Conservation (phyloP, 2,329 filamentous ascomycete genomes). For the Diplodia sapinea region DNA sequence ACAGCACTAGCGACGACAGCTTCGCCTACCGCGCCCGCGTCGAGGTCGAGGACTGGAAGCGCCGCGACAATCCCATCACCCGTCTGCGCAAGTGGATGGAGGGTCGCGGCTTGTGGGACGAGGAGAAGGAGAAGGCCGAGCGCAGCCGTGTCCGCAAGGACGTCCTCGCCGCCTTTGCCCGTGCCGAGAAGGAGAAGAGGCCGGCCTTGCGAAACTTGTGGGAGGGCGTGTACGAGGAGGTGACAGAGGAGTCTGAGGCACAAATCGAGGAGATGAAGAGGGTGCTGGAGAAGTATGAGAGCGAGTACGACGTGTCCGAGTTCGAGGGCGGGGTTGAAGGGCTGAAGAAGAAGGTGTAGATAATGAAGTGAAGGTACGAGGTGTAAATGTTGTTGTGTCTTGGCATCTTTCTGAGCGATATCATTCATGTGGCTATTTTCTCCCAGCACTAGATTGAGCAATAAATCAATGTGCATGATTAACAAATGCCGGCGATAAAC, state of each 20-base stretch:
- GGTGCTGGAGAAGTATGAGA: conserved; percentile 84
- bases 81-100: conserved; percentile 91
- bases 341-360: conserved; percentile 50
- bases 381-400: not conserved
- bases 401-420: not conserved
- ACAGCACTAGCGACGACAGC: conserved; percentile 95
- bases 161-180: conserved; percentile 81
- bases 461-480: not conserved
- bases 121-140: conserved; percentile 76
- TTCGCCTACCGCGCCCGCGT: conserved; percentile 93
- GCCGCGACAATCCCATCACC: conserved; percentile 86
- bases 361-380: not conserved
- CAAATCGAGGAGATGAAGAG: conserved; percentile 79
- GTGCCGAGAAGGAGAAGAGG: conserved; percentile 82
- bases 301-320: conserved; percentile 84
- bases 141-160: conserved; percentile 72
- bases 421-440: not conserved
- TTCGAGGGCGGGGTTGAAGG: conserved; percentile 76
- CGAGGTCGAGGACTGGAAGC: conserved; percentile 94
- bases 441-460: not conserved
- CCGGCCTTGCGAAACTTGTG: conserved; percentile 76
- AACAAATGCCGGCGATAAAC: not conserved
- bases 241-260: conserved; percentile 76
- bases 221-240: conserved; percentile 84
- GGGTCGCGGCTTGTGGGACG: conserved; percentile 80